Evolutionary conservation across 1,139 yeast genomes (phyloP).

Genomic region (Scheffersomyces parashehatae): DNA sequence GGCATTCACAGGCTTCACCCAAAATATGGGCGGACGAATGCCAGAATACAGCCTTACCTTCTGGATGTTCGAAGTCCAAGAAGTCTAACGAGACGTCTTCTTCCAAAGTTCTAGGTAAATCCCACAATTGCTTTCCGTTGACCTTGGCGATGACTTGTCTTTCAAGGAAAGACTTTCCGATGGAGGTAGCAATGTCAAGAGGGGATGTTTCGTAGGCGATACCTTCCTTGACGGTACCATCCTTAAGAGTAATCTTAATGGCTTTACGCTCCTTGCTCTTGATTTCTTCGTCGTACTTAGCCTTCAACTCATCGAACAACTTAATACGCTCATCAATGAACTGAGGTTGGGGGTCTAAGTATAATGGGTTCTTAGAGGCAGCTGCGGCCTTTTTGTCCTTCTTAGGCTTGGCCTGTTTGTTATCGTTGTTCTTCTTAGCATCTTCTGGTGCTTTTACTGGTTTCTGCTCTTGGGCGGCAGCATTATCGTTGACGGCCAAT

Average conservation of each 20-base stretch:
- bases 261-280: constrained; percentile 59
- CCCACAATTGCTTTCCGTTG: constrained; percentile 84
- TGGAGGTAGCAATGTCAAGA: constrained; percentile 75
- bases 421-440: constrained; percentile 12
- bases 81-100: constrained; percentile 69
- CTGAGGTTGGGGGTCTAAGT: constrained; percentile 74
- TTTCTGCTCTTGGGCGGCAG: neutral
- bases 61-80: constrained; percentile 66
- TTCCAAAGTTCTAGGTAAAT: constrained; percentile 92
- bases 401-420: constrained; percentile 25
- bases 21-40: constrained; percentile 98
- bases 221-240: constrained; percentile 79
- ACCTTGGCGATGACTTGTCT: constrained; percentile 91
- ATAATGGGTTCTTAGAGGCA: constrained; percentile 40
- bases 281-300: constrained; percentile 70
- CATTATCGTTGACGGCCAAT: constrained; percentile 42
- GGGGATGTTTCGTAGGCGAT: constrained; percentile 91
- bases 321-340: constrained; percentile 78
- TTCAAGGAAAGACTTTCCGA: constrained; percentile 81
- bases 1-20: constrained; percentile 98
- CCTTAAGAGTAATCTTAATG: constrained; percentile 80
- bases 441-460: constrained; percentile 5
- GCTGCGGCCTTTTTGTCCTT: constrained; percentile 31
- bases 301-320: constrained; percentile 79
- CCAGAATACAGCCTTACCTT: constrained; percentile 97